Evolutionary conservation across 192 early-diverging fungal species (phyloP).

Genomic region (Rhizophagus clarus): DNA sequence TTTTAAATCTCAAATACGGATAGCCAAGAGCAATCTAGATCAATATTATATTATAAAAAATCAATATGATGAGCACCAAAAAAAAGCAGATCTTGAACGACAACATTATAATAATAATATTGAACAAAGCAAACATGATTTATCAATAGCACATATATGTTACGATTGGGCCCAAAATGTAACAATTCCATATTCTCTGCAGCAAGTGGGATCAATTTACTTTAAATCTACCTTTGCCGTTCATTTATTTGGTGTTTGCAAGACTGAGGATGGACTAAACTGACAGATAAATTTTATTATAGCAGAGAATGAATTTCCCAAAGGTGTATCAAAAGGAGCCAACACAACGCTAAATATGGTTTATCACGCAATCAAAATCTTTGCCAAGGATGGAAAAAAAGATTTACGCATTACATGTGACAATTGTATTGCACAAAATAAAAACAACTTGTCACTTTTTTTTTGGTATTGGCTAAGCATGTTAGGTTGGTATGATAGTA

Average conservation of each 20-base stretch:
- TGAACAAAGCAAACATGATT: not conserved
- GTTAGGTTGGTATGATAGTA: not conserved
- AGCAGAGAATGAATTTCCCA: slow-evolving; percentile 1
- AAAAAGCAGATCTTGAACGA: not conserved
- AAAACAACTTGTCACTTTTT: slow-evolving; percentile 11
- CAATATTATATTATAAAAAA: not conserved
- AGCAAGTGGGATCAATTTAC: not conserved
- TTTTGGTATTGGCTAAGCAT: slow-evolving; percentile 2
- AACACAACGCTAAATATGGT: slow-evolving; percentile 13
- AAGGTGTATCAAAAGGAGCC: not conserved
- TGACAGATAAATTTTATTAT: slow-evolving; percentile 12
- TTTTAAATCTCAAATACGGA: not conserved
- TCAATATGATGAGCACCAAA: not conserved
- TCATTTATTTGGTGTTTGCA: slow-evolving; percentile 2
- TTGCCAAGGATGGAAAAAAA: not conserved
- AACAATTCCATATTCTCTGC: not conserved
- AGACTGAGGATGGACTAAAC: not conserved
- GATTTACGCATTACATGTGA: slow-evolving; percentile 17
- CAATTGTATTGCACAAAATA: slow-evolving; percentile 16
- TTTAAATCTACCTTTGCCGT: not conserved
- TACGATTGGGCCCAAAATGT: slow-evolving; percentile 21
- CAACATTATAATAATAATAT: slow-evolving; percentile 6
- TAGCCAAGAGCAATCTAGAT: not conserved
- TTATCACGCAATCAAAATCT: not conserved
- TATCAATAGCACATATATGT: not conserved